Base-by-base conservation (phyloP, 345 rosid species). In the Bretschneidera sinensis region DNA sequence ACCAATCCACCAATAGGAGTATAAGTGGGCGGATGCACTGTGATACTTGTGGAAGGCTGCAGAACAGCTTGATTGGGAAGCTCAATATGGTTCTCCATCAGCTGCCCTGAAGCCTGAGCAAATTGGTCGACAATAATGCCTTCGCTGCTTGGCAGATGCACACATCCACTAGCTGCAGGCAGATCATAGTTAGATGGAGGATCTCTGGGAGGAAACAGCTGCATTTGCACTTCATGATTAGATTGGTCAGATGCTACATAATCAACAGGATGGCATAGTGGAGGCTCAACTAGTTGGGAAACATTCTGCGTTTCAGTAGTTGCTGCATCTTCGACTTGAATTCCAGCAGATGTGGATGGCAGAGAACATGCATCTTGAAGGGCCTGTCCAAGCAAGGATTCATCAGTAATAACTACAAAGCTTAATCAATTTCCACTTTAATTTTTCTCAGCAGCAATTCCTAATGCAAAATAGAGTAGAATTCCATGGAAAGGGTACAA, bases 331-430 rank as follows among this genome's bases (percentile, higher is more conserved):
- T 71, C 68, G 61, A 54, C 66, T 60, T 62, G 74, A 19, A 47
- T 60, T 69, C 48, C 72, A 68, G 78, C 63, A 53, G 74, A 68
- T 61, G 74, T 23, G n/a, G 61, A 51, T 31, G 65, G 72, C 33
- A 51, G 72, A 61, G 60, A 61, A 55, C 53, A 67, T 55, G 57
- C 69, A 66, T 70, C 73, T 35, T 43, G 67, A 51, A 55, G 51
- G 55, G 47, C 74, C 81, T 77, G 66, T 51, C 49, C 71, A 74
- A 51, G 25, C 21, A 50, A 67, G 51, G 47, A 24, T 35, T 17
- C 9, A 25, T 51, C 20, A 63, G 18, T 28, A 20, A 60, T 39
- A 50, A 15, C 2, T n/a, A 8, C 43, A 57, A 50, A 39, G 54
- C 24, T 23, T 16, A 35, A 49, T 24, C 5, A 54, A 39, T 31